phyloP scores from a whole-genome alignment of 345 rosid genomes.

The Gossypioides kirkii region DNA sequence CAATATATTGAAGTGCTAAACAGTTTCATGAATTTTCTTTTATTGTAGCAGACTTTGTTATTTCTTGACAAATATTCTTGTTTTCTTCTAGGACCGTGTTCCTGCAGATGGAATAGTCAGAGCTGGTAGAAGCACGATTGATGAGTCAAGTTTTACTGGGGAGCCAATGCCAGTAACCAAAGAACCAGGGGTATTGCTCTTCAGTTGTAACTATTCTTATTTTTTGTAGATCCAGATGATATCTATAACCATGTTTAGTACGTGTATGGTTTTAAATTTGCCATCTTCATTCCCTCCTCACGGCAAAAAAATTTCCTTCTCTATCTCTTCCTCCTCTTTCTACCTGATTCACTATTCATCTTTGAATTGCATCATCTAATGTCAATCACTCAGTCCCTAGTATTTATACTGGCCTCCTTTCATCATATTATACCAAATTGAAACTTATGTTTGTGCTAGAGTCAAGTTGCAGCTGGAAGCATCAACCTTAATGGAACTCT shows the following conservation, averaged over 20 bases:
- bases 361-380: neutral
- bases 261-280: neutral
- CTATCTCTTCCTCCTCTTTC: neutral
- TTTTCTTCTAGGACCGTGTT: constrained; percentile 66
- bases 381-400: neutral
- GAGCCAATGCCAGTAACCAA: constrained; percentile 96
- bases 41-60: neutral
- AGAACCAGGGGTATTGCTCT: constrained; percentile 69
- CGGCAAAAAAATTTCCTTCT: neutral
- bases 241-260: neutral
- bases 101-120: constrained; percentile 92
- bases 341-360: neutral
- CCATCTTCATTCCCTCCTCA: neutral
- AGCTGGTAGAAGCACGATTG: constrained; percentile 90
- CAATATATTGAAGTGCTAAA: neutral
- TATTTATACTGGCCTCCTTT: constrained; percentile 6
- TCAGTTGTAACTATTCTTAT: neutral
- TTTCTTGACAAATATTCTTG: constrained; percentile 16
- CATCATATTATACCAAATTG: constrained; percentile 8
- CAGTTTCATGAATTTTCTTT: neutral
- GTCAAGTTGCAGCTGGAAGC: constrained; percentile 92
- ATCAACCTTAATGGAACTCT: constrained; percentile 93
- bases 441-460: constrained; percentile 42
- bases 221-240: neutral
- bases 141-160: constrained; percentile 96